phyloP scores from a whole-genome alignment of 208 protist genomes.

The Leishmania tarentolae region DNA sequence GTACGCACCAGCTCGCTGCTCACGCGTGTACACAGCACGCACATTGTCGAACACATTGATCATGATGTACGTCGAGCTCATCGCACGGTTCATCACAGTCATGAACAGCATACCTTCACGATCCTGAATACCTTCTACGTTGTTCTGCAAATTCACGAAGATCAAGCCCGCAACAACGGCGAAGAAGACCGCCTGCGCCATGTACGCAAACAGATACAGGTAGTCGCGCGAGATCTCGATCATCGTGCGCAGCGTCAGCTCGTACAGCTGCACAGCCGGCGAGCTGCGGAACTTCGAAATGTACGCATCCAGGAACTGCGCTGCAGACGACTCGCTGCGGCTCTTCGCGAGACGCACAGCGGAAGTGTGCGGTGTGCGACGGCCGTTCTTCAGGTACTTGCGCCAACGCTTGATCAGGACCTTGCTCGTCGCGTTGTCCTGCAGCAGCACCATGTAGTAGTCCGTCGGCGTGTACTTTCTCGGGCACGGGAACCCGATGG shows the following conservation, averaged over 20 bases:
- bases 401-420: constrained; percentile 73
- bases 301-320: constrained; percentile 53
- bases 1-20: constrained; percentile 74
- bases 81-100: constrained; percentile 55
- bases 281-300: constrained; percentile 51
- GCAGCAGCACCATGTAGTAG: constrained; percentile 86
- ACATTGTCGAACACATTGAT: constrained; percentile 51
- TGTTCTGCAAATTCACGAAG: constrained; percentile 41
- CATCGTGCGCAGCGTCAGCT: constrained; percentile 45
- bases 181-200: constrained; percentile 69
- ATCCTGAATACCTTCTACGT: constrained; percentile 62
- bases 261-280: constrained; percentile 52
- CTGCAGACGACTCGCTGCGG: constrained; percentile 39
- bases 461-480: constrained; percentile 83
- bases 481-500: constrained; percentile 74
- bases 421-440: constrained; percentile 52
- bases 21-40: constrained; percentile 61
- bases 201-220: constrained; percentile 47
- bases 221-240: constrained; percentile 50
- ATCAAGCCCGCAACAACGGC: constrained; percentile 61
- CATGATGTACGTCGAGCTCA: constrained; percentile 59
- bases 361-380: constrained; percentile 54
- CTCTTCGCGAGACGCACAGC: constrained; percentile 44
- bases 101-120: constrained; percentile 72
- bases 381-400: constrained; percentile 53